phyloP scores from a whole-genome alignment of 177 flowering plant genomes.

The Tripterygium wilfordii region DNA sequence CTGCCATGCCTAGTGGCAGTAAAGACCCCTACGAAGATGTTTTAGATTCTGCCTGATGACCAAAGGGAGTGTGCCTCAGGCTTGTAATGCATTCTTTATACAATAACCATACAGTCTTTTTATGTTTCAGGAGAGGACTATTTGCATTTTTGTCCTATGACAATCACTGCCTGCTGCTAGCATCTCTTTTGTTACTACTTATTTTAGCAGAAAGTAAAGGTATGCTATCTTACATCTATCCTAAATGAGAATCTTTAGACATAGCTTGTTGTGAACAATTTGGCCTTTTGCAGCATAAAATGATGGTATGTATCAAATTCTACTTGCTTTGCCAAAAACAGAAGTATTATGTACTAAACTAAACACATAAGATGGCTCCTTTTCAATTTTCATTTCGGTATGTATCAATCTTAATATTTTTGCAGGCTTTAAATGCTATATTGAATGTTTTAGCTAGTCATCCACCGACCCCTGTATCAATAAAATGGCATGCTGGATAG shows the following conservation, averaged over 20 bases:
- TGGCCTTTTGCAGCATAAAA: conserved; percentile 7
- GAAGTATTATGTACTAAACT: too few species aligned
- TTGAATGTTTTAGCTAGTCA: conserved; percentile 39
- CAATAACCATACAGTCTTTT: neutral
- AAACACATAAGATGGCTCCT: too few species aligned
- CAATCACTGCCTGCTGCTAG: conserved; percentile 29
- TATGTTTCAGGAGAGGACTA: conserved; percentile 31
- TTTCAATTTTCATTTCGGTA: too few species aligned
- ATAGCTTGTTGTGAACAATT: neutral
- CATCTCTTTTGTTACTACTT: conserved; percentile 41
- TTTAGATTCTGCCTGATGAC: too few species aligned
- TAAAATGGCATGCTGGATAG: conserved; percentile 56
- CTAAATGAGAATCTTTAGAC: too few species aligned
- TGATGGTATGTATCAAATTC: conserved; percentile 15
- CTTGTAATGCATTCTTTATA: neutral
- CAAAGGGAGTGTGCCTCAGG: too few species aligned
- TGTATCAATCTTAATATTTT: neutral
- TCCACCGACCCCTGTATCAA: conserved; percentile 26
- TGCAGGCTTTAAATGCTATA: conserved; percentile 46
- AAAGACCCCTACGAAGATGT: too few species aligned
- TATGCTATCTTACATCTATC: conserved; percentile 11
- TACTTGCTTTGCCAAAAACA: neutral
- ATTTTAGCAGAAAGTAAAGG: conserved; percentile 50
- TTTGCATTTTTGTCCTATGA: conserved; percentile 33
- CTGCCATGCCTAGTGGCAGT: too few species aligned